phyloP scores from a whole-genome alignment of 352 stramenopile genomes.

The Halophytophthora batemanensis region DNA sequence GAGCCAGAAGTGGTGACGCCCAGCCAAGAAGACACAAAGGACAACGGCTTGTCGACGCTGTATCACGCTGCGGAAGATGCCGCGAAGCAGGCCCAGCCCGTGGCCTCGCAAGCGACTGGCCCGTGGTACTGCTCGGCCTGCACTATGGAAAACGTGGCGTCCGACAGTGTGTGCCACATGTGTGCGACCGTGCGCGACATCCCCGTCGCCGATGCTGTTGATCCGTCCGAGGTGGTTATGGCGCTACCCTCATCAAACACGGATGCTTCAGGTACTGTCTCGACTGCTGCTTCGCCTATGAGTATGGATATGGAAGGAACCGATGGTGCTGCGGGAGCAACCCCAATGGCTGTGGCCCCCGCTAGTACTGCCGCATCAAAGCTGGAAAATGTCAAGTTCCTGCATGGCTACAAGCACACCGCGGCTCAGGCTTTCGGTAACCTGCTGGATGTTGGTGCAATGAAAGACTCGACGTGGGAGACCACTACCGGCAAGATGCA shows the following conservation, averaged over 20 bases:
- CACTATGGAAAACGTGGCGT: slow-evolving; percentile 75
- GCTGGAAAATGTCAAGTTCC: slow-evolving; percentile 39
- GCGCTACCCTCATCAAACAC: slow-evolving; percentile 26
- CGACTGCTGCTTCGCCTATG: slow-evolving; percentile 27
- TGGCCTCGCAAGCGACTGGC: slow-evolving; percentile 16
- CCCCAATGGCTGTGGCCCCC: background rate
- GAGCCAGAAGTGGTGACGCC: slow-evolving; percentile 18
- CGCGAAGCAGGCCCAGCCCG: slow-evolving; percentile 26
- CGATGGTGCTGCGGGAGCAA: slow-evolving; percentile 1
- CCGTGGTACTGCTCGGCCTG: slow-evolving; percentile 65
- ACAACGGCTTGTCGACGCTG: slow-evolving; percentile 61
- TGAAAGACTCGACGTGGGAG: slow-evolving; percentile 59
- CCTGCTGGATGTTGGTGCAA: slow-evolving; percentile 21
- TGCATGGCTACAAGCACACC: slow-evolving; percentile 52
- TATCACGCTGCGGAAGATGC: slow-evolving; percentile 64
- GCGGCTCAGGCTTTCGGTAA: slow-evolving; percentile 32
- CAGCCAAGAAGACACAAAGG: slow-evolving; percentile 19
- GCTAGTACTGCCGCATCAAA: slow-evolving; percentile 17
- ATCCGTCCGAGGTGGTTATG: slow-evolving; percentile 29
- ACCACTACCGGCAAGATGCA: slow-evolving; percentile 62
- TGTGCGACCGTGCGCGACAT: slow-evolving; percentile 50
- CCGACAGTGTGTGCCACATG: slow-evolving; percentile 63
- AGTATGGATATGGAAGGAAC: slow-evolving; percentile 35
- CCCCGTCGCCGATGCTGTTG: slow-evolving; percentile 37
- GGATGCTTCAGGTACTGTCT: slow-evolving; percentile 14